Evolutionary conservation across 805 yeast genomes (phyloP).

Genomic region (Debaryomyces hansenii): DNA sequence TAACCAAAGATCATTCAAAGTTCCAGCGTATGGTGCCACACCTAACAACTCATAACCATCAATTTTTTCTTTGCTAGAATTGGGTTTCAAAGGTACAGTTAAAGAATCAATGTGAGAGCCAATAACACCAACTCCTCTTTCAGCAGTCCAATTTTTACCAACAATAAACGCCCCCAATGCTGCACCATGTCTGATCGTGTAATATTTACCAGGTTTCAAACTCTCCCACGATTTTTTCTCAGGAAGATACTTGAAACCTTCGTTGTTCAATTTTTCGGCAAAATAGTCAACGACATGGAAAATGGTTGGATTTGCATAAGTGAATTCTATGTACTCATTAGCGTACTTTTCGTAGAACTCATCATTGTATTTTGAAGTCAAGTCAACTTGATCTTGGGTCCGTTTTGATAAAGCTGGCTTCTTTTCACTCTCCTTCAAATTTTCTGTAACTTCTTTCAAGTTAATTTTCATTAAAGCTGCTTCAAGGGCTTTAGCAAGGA

Average conservation of each 20-base stretch:
- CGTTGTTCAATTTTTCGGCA: slow-evolving; percentile 44
- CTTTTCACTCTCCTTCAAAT: no score
- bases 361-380: slow-evolving; percentile 12
- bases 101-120: slow-evolving; percentile 80
- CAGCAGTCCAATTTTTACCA: slow-evolving; percentile 66
- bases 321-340: slow-evolving; percentile 66
- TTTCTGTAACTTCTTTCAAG: not conserved
- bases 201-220: slow-evolving; percentile 56
- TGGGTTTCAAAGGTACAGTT: slow-evolving; percentile 69
- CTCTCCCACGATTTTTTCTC: slow-evolving; percentile 60
- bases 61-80: slow-evolving; percentile 55
- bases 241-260: slow-evolving; percentile 64
- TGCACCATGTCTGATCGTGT: slow-evolving; percentile 67
- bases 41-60: slow-evolving; percentile 81
- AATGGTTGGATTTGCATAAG: slow-evolving; percentile 70
- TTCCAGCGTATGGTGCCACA: slow-evolving; percentile 82
- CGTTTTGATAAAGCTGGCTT: no score
- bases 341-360: slow-evolving; percentile 24
- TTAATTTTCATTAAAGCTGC: slow-evolving; percentile 1
- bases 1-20: slow-evolving; percentile 65
- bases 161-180: slow-evolving; percentile 67
- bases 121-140: slow-evolving; percentile 64
- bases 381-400: not conserved
- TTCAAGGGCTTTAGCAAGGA: slow-evolving; percentile 2
- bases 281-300: slow-evolving; percentile 67